A percentile compares a stretch with the other conserved stretches of the same genome.
Conservation (phyloP, 2,329 filamentous ascomycete species). For the Zymoseptoria tritici region DNA sequence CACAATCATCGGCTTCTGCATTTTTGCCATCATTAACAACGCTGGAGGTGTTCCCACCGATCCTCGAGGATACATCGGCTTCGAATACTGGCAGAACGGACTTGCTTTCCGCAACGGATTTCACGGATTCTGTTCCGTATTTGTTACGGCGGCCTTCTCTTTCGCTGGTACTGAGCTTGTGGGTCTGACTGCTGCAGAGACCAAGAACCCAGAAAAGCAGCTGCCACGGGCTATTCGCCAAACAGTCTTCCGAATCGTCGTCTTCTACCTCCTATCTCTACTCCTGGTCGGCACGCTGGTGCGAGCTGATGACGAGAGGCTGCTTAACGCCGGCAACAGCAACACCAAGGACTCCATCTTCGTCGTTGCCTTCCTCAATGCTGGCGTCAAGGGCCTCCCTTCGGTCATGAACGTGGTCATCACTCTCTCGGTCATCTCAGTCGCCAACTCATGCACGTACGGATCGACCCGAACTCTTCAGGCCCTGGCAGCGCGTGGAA, state of each 20-base stretch:
- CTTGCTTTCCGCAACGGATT: slow-evolving; percentile 18
- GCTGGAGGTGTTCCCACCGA: slow-evolving; percentile 33
- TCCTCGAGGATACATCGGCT: slow-evolving; percentile 25
- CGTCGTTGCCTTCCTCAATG: slow-evolving; percentile 63
- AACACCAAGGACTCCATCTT: slow-evolving; percentile 46
- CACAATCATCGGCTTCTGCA: slow-evolving; percentile 55
- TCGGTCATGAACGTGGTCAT: slow-evolving; percentile 71
- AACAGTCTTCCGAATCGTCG: slow-evolving; percentile 26
- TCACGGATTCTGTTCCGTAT: slow-evolving; percentile 24
- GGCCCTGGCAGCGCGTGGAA: slow-evolving; percentile 43
- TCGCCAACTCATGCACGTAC: slow-evolving; percentile 52
- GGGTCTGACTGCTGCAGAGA: slow-evolving; percentile 47
- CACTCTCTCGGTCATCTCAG: slow-evolving; percentile 53
- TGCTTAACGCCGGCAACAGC: slow-evolving; percentile 34
- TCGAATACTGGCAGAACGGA: slow-evolving; percentile 16
- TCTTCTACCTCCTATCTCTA: slow-evolving; percentile 27
- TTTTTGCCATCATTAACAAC: slow-evolving; percentile 48
- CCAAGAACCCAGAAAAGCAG: slow-evolving; percentile 42
- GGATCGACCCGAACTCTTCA: slow-evolving; percentile 52
- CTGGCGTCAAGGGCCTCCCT: slow-evolving; percentile 59
- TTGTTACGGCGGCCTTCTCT: slow-evolving; percentile 39
- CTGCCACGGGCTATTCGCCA: slow-evolving; percentile 26
- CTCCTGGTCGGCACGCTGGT: slow-evolving; percentile 18
- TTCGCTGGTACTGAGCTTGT: slow-evolving; percentile 47
- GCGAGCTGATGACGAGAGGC: no score